Base-by-base conservation (phyloP, 768 basidiomycete genomes). In the Coprinellus micaceus region DNA sequence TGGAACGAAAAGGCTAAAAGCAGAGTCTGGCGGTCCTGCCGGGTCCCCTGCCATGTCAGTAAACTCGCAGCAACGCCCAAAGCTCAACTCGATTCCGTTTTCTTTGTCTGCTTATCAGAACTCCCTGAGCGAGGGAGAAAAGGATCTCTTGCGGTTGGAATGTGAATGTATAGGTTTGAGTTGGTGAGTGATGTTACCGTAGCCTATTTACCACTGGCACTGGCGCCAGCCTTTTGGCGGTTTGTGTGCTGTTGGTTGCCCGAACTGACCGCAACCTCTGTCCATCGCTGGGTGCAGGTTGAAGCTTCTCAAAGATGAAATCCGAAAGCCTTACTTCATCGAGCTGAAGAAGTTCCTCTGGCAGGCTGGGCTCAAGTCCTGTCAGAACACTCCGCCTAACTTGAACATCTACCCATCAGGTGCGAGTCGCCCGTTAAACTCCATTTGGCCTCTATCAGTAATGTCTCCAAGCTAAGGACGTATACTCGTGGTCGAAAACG, bases 401-500 rank as follows among this genome's bases (percentile, higher is more conserved):
- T 68, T 81, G 56, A 86, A 82, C 64, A 79, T 97, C 33, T 96
- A 88, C 67, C 94, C 94, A 15, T 72, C 84, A 43, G 83, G 94
- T 92, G 68, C 67, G 87, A n/a, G n/a, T n/a, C n/a, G n/a, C n/a
- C n/a, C n/a, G n/a, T n/a, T n/a, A n/a, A n/a, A n/a, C n/a, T n/a
- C n/a, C n/a, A n/a, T n/a, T n/a, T n/a, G n/a, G n/a, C n/a, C n/a
- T n/a, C n/a, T n/a, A n/a, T n/a, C n/a, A n/a, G n/a, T n/a, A n/a
- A 53, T 56, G 26, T 30, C n/a, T n/a, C 19, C 24, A 21, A 63
- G 94, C 93, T 13, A 76, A 78, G 60, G 83, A 96, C 65, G 89
- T 97, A 54, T 97, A 97, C 68, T 79, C 91, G 12, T 98, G 94
- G 94, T 91, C 91, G 2, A 81, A 87, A 54, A 94, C 92, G 26